These are phyloP conservation scores for Aspergillus sp. DNA, from an alignment of 2,329 filamentous ascomycete species.

Conservation along the genomic window DNA sequence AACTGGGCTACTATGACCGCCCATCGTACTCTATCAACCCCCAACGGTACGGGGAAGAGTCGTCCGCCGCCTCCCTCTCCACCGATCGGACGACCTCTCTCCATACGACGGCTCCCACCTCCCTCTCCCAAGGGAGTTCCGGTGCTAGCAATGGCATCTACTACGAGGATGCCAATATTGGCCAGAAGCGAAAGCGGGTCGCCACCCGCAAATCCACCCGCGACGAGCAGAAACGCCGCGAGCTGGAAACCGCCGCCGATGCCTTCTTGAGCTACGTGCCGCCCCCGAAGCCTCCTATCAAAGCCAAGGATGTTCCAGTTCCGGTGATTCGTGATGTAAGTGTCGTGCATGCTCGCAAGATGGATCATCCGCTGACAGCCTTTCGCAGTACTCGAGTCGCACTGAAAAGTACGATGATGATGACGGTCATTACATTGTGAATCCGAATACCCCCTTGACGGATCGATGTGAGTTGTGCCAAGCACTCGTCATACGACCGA, in stretches of 20 bases:
- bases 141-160: constrained; percentile 56
- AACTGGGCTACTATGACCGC: constrained; percentile 70
- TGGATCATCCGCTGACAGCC: constrained; percentile 7
- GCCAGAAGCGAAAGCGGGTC: constrained; percentile 83
- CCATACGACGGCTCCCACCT: constrained; percentile 87
- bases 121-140: constrained; percentile 63
- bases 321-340: constrained; percentile 60
- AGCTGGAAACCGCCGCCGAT: constrained; percentile 68
- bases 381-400: constrained; percentile 46
- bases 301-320: constrained; percentile 75
- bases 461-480: constrained; percentile 72
- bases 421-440: constrained; percentile 94
- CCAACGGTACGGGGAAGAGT: constrained; percentile 65
- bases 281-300: constrained; percentile 83
- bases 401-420: constrained; percentile 86
- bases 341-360: constrained; percentile 7
- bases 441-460: constrained; percentile 80
- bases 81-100: constrained; percentile 82
- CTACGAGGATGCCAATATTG: constrained; percentile 67
- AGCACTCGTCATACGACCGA: not conserved
- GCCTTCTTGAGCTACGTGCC: constrained; percentile 78
- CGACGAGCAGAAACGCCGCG: constrained; percentile 77
- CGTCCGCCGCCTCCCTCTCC: constrained; percentile 70
- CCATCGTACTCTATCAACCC: constrained; percentile 72
- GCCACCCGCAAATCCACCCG: constrained; percentile 74